These are phyloP conservation scores for Hansfordia pulvinata DNA, from an alignment of 2,329 filamentous ascomycete genomes.

Conservation along the genomic window DNA sequence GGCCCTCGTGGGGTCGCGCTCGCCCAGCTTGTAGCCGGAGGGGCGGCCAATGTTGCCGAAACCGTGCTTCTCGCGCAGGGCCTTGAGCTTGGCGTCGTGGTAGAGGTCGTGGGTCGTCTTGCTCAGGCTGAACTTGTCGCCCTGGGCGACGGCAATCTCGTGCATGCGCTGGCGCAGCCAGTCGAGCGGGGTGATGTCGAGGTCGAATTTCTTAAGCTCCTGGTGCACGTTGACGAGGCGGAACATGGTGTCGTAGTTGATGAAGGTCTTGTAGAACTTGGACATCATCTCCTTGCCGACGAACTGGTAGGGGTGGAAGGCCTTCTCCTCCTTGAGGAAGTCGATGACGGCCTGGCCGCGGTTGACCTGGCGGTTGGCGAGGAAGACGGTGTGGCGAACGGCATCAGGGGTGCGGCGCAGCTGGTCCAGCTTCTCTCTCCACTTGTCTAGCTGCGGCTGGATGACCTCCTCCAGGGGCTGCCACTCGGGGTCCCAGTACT, in stretches of 20 bases:
- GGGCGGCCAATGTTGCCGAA: constrained; percentile 45
- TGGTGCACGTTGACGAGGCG: constrained; percentile 38
- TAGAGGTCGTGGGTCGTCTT: constrained; percentile 40
- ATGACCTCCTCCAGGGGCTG: constrained; percentile 27
- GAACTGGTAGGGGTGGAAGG: constrained; percentile 41
- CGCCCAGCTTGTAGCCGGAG: constrained; percentile 24
- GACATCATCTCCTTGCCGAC: constrained; percentile 36
- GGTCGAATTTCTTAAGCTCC: constrained; percentile 37
- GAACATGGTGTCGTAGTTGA: constrained; percentile 42
- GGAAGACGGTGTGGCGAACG: constrained; percentile 28
- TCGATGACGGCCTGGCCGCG: constrained; percentile 37
- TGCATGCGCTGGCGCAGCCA: constrained; percentile 44
- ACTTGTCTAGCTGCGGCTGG: constrained; percentile 27
- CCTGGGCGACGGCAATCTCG: constrained; percentile 29
- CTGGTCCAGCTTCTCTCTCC: constrained; percentile 29
- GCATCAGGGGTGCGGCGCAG: constrained; percentile 11
- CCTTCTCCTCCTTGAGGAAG: constrained; percentile 31
- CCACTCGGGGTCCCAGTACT: constrained; percentile 44
- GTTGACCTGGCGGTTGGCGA: constrained; percentile 42
- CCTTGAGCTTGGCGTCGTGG: constrained; percentile 36
- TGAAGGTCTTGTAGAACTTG: constrained; percentile 21
- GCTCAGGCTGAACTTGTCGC: constrained; percentile 34
- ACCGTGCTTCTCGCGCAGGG: constrained; percentile 35
- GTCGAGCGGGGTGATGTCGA: constrained; percentile 36
- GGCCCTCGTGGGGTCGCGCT: constrained; percentile 20